Base-by-base conservation (phyloP, 2,329 filamentous ascomycete species). In the Drechslera avenae region DNA sequence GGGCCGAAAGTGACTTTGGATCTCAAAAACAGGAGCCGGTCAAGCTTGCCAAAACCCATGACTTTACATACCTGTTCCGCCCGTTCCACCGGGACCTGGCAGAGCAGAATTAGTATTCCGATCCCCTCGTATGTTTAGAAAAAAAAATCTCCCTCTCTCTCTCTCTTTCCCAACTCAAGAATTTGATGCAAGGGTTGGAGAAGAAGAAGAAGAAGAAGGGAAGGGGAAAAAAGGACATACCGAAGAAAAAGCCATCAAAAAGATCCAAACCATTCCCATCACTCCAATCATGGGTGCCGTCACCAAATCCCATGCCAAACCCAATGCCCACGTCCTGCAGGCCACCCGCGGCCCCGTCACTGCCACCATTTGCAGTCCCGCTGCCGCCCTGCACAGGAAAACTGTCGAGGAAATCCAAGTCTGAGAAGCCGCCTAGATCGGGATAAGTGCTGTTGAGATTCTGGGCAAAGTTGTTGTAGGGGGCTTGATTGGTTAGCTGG, bases 251-350 rank as follows among this genome's bases (percentile, higher is more conserved):
- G 0, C 85, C 84, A 65, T 89, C 87, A 71, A 90, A 89, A 10
- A 80, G 53, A 67, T 81, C 78, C 30, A 78, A 64, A 5, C 73
- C 71, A 44, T 68, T 71, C 1, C 72, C 73, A 46, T 75, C 74
- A 31, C 68, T 73, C 72, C 73, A 87, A 62, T 88, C 86, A 59
- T 87, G 84, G 66, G 85, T 77, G 5, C 74, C 75, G 39, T 74
- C 75, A 14, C 66, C 68, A 44, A 74, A 70, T 2, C 64, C 72
- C 72, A 75, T 73, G 18, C 72, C 73, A 49, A 79, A 86, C 0
- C 85, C 86, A 37, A 89, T 78, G 0, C 85, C 86, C 31, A 89
- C 77, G 57, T 88, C 86, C 62, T 71, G 82, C 79, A 57, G 77
- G 43, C 45, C 63, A 50, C 26, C 56, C 53, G 2, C 33, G 46